These are phyloP conservation scores for Fraxinus sp. DNA, from an alignment of 305 asterid species.

Conservation along the genomic window DNA sequence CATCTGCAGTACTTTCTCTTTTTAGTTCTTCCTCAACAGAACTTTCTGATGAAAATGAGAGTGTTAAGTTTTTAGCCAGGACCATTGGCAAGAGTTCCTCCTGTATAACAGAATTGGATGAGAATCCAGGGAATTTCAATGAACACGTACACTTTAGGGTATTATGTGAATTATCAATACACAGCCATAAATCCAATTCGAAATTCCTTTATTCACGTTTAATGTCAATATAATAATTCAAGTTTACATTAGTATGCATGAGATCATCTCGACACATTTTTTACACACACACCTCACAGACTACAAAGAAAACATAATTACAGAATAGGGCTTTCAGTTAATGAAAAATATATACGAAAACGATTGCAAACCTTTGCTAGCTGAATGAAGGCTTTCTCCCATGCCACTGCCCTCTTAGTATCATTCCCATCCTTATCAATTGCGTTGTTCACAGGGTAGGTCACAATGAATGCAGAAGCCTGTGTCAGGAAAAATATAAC, in stretches of 20 bases:
- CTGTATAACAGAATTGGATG: slow-evolving; percentile 47
- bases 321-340: neutral
- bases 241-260: neutral
- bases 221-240: neutral
- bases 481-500: slow-evolving; percentile 25
- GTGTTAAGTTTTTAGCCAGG: slow-evolving; percentile 67
- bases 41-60: slow-evolving; percentile 91
- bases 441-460: slow-evolving; percentile 94
- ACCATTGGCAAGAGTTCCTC: slow-evolving; percentile 88
- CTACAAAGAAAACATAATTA: neutral
- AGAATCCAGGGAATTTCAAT: slow-evolving; percentile 14
- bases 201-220: neutral
- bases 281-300: neutral
- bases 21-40: slow-evolving; percentile 95
- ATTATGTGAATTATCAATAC: neutral
- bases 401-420: slow-evolving; percentile 78
- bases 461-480: slow-evolving; percentile 95
- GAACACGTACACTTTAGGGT: neutral
- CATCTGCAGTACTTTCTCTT: slow-evolving; percentile 99
- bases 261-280: neutral
- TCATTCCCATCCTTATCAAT: slow-evolving; percentile 72
- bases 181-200: neutral
- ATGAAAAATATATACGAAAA: neutral
- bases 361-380: slow-evolving; percentile 65
- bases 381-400: slow-evolving; percentile 98